These are phyloP conservation scores for Phialemoniopsis sp. DNA, from an alignment of 2,329 filamentous ascomycete genomes.

Conservation along the genomic window DNA sequence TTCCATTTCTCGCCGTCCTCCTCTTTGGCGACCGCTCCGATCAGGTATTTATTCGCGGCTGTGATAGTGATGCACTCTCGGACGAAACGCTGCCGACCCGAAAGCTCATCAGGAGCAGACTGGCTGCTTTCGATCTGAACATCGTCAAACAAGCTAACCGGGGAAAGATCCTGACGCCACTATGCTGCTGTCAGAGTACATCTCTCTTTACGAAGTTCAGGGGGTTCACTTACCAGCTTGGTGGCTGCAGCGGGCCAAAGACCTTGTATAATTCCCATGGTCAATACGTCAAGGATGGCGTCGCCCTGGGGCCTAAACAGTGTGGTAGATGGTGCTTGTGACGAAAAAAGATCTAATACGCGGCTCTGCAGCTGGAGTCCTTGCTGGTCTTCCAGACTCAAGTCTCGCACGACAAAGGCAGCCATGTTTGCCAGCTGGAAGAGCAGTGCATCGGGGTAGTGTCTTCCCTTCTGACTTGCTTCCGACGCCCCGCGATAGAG, in stretches of 20 bases:
- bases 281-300: slow-evolving; percentile 13
- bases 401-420: slow-evolving; percentile 18
- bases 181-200: slow-evolving; percentile 9
- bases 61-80: slow-evolving; percentile 13
- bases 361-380: slow-evolving; percentile 14
- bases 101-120: too few relatives aligned
- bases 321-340: neutral
- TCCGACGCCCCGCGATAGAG: too few relatives aligned
- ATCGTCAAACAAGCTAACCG: slow-evolving; percentile 9
- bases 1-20: slow-evolving; percentile 10
- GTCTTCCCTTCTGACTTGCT: neutral
- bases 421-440: slow-evolving; percentile 20
- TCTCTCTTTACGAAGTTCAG: neutral
- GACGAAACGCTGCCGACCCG: neutral
- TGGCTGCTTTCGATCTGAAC: too few relatives aligned
- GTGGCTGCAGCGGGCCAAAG: slow-evolving; percentile 18
- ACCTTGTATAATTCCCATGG: slow-evolving; percentile 20
- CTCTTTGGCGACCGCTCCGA: slow-evolving; percentile 19
- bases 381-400: slow-evolving; percentile 18
- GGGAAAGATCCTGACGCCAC: slow-evolving; percentile 11
- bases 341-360: slow-evolving; percentile 18
- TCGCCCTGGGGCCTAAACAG: slow-evolving; percentile 11
- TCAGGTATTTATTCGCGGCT: slow-evolving; percentile 15
- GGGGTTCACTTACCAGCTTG: slow-evolving; percentile 14
- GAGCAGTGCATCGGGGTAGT: slow-evolving; percentile 4